Conservation (phyloP, 192 early-diverging fungal species). For the Phlyctochytrium planicorne region DNA sequence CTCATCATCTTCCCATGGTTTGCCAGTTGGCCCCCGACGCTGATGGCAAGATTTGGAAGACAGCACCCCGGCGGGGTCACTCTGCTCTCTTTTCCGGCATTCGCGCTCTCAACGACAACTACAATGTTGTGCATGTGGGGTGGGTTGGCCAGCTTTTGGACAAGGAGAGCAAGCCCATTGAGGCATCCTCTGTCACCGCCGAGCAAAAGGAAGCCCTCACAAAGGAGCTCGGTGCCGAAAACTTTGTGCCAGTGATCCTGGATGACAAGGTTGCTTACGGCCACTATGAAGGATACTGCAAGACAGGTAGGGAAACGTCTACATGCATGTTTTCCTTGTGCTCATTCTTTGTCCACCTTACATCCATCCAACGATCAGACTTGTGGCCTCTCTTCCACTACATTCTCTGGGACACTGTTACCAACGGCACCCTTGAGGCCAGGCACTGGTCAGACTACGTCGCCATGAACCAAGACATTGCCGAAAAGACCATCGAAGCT, state of each 20-base stretch:
- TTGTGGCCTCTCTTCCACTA: constrained; percentile 97
- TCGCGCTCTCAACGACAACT: constrained; percentile 56
- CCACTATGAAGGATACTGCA: constrained; percentile 98
- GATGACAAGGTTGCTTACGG: constrained; percentile 65
- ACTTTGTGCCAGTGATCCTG: constrained; percentile 77
- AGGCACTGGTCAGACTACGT: constrained; percentile 78
- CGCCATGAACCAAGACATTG: constrained; percentile 77
- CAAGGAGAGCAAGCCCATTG: constrained; percentile 55
- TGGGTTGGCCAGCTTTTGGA: constrained; percentile 67
- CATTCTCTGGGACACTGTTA: constrained; percentile 78
- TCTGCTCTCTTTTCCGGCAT: constrained; percentile 90
- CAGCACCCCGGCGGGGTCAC: constrained; percentile 64
- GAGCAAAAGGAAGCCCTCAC: constrained; percentile 54
- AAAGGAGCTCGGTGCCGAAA: constrained; percentile 51
- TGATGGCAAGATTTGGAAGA: not conserved
- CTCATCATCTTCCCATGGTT: constrained; percentile 23
- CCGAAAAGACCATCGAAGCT: constrained; percentile 64
- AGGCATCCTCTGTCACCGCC: constrained; percentile 48
- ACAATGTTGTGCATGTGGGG: constrained; percentile 72
- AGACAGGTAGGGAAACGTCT: constrained; percentile 69
- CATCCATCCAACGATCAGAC: too few species aligned
- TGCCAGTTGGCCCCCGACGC: constrained; percentile 5
- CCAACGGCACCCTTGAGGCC: constrained; percentile 60
- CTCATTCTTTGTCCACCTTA: too few species aligned
- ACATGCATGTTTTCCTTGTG: not conserved